phyloP scores from a whole-genome alignment of 148 eudicot species.

The Cornus suecica region DNA sequence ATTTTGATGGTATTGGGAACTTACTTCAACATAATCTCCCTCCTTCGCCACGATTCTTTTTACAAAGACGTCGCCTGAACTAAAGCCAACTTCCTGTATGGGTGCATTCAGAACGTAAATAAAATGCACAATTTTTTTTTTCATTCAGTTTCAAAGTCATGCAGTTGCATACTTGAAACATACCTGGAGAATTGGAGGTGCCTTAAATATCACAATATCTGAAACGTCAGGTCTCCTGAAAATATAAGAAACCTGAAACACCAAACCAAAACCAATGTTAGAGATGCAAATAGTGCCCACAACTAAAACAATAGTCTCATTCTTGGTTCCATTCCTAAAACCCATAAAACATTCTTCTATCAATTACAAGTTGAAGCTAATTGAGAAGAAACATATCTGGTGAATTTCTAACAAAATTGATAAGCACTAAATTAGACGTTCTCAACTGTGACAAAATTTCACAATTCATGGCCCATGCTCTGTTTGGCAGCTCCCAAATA shows the following conservation, averaged over 20 bases:
- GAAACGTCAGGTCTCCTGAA: constrained; percentile 79
- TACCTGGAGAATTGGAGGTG: constrained; percentile 85
- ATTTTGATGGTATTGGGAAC: constrained; percentile 5
- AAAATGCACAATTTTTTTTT: not conserved
- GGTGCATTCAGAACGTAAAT: not conserved
- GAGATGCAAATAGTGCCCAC: not conserved
- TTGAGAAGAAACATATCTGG: not conserved
- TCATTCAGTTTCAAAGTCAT: not conserved
- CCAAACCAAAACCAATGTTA: constrained; percentile 1
- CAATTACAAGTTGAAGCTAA: not conserved
- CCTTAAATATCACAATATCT: constrained; percentile 79
- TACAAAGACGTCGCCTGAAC: constrained; percentile 64
- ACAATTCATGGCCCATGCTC: too few species aligned
- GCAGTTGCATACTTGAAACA: not conserved
- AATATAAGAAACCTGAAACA: constrained; percentile 66
- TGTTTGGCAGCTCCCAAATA: too few species aligned
- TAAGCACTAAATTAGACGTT: not conserved
- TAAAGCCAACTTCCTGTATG: constrained; percentile 61
- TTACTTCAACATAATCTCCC: constrained; percentile 80
- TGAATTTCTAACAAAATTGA: not conserved
- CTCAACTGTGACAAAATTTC: too few species aligned
- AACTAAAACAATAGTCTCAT: not conserved
- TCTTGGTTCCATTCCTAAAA: not conserved
- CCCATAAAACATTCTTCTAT: not conserved
- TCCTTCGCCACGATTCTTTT: constrained; percentile 88